Percentiles rank a stretch among this genome's conserved stretches.
phyloP scores from a whole-genome alignment of 108 stramenopile genomes.

The Cylindrotheca closterium region DNA sequence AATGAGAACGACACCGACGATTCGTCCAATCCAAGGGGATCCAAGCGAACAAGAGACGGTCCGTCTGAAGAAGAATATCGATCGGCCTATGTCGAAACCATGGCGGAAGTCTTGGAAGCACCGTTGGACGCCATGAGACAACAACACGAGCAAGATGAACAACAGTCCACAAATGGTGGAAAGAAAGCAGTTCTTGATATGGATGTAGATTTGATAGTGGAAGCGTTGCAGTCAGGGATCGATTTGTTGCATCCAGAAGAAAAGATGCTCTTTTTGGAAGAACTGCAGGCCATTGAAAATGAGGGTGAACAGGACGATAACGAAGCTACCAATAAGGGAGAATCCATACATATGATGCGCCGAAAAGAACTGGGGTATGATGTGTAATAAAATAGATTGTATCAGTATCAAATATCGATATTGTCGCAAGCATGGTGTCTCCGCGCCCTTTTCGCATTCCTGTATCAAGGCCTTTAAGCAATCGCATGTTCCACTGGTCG shows the following conservation, averaged over 20 bases:
- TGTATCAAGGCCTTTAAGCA: too few relatives aligned
- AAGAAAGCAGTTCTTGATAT: background rate
- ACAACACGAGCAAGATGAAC: conserved; percentile 1
- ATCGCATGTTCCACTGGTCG: too few relatives aligned
- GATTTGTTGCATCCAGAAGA: conserved; percentile 26
- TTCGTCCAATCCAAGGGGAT: background rate
- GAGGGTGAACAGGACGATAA: background rate
- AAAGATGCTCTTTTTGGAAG: conserved; percentile 1
- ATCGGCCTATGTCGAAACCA: conserved; percentile 39
- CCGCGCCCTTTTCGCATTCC: too few relatives aligned
- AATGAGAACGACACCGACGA: background rate
- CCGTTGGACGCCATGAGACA: conserved; percentile 31
- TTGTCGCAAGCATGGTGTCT: too few relatives aligned
- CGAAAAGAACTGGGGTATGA: background rate
- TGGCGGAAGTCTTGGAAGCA: conserved; percentile 56
- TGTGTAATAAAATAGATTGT: background rate
- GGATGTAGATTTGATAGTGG: conserved; percentile 45
- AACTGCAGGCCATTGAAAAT: too few relatives aligned
- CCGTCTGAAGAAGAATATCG: conserved; percentile 9
- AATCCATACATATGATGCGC: background rate
- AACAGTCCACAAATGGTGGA: conserved; percentile 1
- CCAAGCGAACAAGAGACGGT: too few relatives aligned
- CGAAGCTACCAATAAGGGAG: background rate
- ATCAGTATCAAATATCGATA: too few relatives aligned
- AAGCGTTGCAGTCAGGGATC: conserved; percentile 55